Conservation (phyloP, 495 filamentous ascomycete genomes). For the Daldinia grandis region DNA sequence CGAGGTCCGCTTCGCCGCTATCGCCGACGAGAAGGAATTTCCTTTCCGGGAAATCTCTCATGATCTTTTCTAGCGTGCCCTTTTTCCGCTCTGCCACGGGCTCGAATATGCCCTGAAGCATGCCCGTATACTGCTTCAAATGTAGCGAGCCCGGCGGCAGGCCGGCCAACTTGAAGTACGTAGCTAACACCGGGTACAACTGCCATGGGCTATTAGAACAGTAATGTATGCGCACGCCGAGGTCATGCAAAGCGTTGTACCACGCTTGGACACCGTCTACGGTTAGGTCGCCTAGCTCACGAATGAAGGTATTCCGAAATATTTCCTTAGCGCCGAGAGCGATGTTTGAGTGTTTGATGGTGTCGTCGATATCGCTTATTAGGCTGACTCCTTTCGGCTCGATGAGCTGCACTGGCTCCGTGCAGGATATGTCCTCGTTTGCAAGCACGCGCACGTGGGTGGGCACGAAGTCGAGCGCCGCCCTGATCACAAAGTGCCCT, state of each 20-base stretch:
- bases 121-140: constrained; percentile 92
- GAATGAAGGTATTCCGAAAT: constrained; percentile 92
- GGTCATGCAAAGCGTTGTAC: constrained; percentile 77
- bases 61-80: constrained; percentile 80
- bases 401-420: constrained; percentile 75
- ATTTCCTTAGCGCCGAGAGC: constrained; percentile 86
- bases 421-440: constrained; percentile 82
- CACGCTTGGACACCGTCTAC: constrained; percentile 88
- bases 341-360: constrained; percentile 95
- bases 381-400: constrained; percentile 86
- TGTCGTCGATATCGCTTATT: constrained; percentile 98
- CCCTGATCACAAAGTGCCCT: constrained; percentile 83
- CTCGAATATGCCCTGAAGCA: constrained; percentile 98
- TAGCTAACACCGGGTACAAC: constrained; percentile 85
- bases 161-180: constrained; percentile 80
- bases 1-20: constrained; percentile 94
- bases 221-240: constrained; percentile 89
- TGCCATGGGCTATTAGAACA: constrained; percentile 97
- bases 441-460: constrained; percentile 88
- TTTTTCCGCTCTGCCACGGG: constrained; percentile 95
- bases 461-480: constrained; percentile 85
- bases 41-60: constrained; percentile 88
- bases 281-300: constrained; percentile 80
- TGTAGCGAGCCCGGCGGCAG: constrained; percentile 90
- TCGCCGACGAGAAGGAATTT: constrained; percentile 93